A percentile compares a stretch with the other conserved stretches of the same genome.
Evolutionary conservation across 495 filamentous ascomycete species (phyloP).

Genomic region (Tuber magnatum): DNA sequence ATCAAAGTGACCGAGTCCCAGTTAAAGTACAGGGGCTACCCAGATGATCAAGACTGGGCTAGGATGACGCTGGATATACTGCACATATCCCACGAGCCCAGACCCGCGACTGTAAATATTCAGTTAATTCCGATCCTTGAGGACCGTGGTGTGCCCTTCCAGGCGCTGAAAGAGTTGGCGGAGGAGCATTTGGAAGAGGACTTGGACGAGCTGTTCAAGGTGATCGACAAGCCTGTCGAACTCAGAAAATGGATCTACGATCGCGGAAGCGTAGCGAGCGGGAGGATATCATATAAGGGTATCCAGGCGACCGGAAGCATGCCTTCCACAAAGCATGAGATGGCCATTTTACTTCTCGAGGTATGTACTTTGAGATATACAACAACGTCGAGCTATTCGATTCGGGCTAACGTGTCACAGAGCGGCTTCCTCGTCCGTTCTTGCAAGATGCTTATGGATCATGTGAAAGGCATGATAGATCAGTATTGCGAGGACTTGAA

Average conservation of each 20-base stretch:
- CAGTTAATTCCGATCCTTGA: conserved; percentile 73
- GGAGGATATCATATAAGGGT: conserved; percentile 40
- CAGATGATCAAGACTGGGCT: conserved; percentile 48
- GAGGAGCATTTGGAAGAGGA: conserved; percentile 54
- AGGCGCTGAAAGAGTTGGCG: conserved; percentile 51
- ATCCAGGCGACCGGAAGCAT: conserved; percentile 37
- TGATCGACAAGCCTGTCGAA: conserved; percentile 48
- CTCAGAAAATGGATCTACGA: conserved; percentile 55
- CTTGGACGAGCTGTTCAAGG: conserved; percentile 54
- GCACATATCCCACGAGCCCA: conserved; percentile 55
- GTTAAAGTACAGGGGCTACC: conserved; percentile 64
- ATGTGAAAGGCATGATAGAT: conserved; percentile 51
- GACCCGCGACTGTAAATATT: conserved; percentile 60
- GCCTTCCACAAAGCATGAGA: conserved; percentile 16
- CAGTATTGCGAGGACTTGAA: conserved; percentile 52
- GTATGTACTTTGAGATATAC: conserved; percentile 4
- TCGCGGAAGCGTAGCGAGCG: conserved; percentile 36
- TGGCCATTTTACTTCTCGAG: conserved; percentile 41
- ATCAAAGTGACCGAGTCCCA: conserved; percentile 76
- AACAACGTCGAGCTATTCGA: not conserved
- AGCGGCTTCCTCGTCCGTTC: conserved; percentile 59
- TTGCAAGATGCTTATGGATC: conserved; percentile 54
- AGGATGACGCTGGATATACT: conserved; percentile 69
- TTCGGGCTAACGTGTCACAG: conserved; percentile 34
- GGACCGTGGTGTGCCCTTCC: conserved; percentile 52